phyloP scores from a whole-genome alignment of 106 monocot species.

The Cymbidium sinense region DNA sequence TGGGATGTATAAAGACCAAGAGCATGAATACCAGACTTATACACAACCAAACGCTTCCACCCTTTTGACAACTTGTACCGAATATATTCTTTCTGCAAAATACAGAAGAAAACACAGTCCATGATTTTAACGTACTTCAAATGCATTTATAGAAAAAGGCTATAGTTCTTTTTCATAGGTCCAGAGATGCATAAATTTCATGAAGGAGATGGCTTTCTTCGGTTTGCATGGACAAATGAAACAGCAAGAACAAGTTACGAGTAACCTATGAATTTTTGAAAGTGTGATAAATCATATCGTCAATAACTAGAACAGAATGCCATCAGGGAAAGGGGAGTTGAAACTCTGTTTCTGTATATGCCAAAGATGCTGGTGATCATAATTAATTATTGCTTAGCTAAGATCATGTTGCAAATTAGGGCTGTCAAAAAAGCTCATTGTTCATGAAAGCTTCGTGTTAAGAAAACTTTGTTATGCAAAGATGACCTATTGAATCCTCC shows the following conservation, averaged over 20 bases:
- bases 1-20: conserved; percentile 91
- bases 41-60: conserved; percentile 83
- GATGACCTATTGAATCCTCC: too few relatives aligned
- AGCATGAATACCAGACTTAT: conserved; percentile 92
- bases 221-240: not conserved
- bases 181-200: not conserved
- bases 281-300: not conserved
- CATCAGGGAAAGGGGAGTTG: not conserved
- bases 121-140: not conserved
- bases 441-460: too few relatives aligned
- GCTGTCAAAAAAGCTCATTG: too few relatives aligned
- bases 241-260: not conserved
- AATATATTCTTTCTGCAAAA: conserved; percentile 71
- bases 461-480: too few relatives aligned
- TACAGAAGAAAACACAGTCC: not conserved
- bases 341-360: not conserved
- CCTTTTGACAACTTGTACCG: conserved; percentile 69
- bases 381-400: too few relatives aligned
- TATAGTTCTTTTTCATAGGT: not conserved
- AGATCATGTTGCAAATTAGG: too few relatives aligned
- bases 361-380: too few relatives aligned
- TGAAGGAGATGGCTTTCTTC: not conserved
- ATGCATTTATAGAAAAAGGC: not conserved
- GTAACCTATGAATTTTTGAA: not conserved
- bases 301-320: not conserved